phyloP scores from a whole-genome alignment of 441 rosid genomes.

The Cnidoscolus chayamansa region DNA sequence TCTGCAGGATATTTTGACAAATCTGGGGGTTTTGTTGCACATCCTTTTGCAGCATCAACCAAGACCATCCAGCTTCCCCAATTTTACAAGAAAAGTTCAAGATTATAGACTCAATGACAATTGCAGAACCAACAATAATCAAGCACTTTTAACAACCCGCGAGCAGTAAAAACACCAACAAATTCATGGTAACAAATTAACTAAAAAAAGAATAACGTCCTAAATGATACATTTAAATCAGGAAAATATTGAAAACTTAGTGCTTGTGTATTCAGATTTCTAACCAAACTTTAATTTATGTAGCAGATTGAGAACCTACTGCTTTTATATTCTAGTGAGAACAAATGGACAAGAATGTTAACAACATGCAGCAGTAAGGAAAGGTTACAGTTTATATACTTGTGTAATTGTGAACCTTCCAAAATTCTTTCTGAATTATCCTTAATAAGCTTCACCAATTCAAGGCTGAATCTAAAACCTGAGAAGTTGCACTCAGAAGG shows the following conservation, averaged over 20 bases:
- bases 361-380: constrained; percentile 14
- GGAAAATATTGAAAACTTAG: not conserved
- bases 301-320: not conserved
- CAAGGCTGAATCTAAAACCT: constrained; percentile 75
- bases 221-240: not conserved
- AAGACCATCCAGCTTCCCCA: constrained; percentile 87
- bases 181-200: not conserved
- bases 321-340: not conserved
- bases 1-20: constrained; percentile 78
- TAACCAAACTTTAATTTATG: not conserved
- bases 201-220: not conserved
- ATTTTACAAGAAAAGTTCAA: constrained; percentile 15
- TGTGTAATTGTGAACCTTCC: constrained; percentile 50
- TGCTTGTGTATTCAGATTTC: not conserved
- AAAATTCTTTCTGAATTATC: constrained; percentile 48
- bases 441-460: constrained; percentile 67
- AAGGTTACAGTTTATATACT: constrained; percentile 38
- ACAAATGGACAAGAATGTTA: constrained; percentile 16
- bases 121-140: not conserved
- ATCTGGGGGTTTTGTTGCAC: constrained; percentile 75
- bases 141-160: not conserved
- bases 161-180: not conserved
- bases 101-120: constrained; percentile 1
- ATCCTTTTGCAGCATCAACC: constrained; percentile 98
- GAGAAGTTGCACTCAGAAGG: constrained; percentile 98